These are phyloP conservation scores for Setaria viridis DNA, from an alignment of 202 grass and related monocot genomes.

Conservation along the genomic window DNA sequence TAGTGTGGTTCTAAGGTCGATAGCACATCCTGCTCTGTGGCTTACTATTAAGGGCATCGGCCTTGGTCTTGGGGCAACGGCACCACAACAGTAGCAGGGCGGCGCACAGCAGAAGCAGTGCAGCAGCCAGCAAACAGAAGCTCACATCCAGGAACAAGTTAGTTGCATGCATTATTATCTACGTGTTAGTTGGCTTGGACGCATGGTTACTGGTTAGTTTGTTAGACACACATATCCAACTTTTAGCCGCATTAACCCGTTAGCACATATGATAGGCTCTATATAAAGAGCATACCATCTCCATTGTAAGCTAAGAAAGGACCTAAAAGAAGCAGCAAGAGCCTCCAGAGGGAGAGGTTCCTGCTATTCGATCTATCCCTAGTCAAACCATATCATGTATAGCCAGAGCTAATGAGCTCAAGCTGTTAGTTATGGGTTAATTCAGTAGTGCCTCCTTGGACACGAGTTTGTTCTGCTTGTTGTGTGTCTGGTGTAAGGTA, in stretches of 20 bases:
- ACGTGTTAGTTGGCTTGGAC: not conserved
- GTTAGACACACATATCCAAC: not conserved
- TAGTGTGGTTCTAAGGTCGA: not conserved
- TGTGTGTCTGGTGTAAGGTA: not conserved
- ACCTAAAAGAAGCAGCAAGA: not conserved
- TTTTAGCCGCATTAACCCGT: not conserved
- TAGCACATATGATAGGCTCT: no score
- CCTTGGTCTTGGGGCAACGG: not conserved
- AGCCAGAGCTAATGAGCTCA: not conserved
- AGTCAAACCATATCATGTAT: not conserved
- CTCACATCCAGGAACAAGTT: slow-evolving; percentile 2
- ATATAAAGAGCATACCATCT: not conserved
- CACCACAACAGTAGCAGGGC: not conserved
- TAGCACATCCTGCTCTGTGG: not conserved
- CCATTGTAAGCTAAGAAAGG: slow-evolving; percentile 3
- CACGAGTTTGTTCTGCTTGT: not conserved
- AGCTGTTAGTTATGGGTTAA: not conserved
- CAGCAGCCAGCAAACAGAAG: not conserved
- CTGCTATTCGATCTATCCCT: not conserved
- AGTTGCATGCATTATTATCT: not conserved
- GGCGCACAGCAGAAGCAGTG: not conserved
- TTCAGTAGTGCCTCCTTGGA: not conserved
- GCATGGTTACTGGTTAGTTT: not conserved
- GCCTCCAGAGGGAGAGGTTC: not conserved
- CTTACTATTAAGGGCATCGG: not conserved